Base-by-base conservation (phyloP, 1,139 yeast genomes). In the Hyphopichia khmerensis region DNA sequence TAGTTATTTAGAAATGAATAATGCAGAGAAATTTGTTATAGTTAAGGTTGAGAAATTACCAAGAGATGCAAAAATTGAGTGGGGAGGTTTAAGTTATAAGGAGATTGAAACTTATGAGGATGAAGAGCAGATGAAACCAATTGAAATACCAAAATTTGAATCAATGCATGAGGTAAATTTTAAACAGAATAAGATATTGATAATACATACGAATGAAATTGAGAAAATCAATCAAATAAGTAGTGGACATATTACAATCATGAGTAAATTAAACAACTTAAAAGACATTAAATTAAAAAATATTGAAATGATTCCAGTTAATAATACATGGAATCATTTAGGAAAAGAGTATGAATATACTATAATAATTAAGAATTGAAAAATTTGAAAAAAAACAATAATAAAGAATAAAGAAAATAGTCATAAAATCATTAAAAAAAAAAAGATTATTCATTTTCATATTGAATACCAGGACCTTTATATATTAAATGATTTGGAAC, bases 41-140 rank as follows among this genome's bases (percentile, higher is more conserved):
- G 87, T 80, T 1, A 74, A 77, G 47, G 88, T 89, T 0, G 62
- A 67, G 1, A 72, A 66, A 23, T 66, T 93, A 39, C 98, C 98
- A 1, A 78, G 79, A 39, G 72, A 72, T 31, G 95, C 96, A 0
- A 56, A 60, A 13, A 77, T 86, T 16, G 98, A 91, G 64, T 88
- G 96, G 95, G 79, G 87, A 34, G 91, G 90, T 1, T 51, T 75
- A 5, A 60, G 79, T 7, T 79, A 67, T 50, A 71, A 71, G 44
- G 62, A 65, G 3, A 61, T 56, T 2, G 64, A 57, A 2, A 56
- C 67, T 55, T 69, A 73, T 41, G 78, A 72, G 32, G 76, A 42
- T 4, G 44, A 41, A 19, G 42, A 39, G 27, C 37, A 35, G 9
- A 7, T 19, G 16, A 9, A 7, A 21, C 16, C 3, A 7, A 10